A percentile compares a stretch with the other conserved stretches of the same genome.
Evolutionary conservation across 2,329 filamentous ascomycete genomes (phyloP).

Genomic region (Aspergillus tubingensis): DNA sequence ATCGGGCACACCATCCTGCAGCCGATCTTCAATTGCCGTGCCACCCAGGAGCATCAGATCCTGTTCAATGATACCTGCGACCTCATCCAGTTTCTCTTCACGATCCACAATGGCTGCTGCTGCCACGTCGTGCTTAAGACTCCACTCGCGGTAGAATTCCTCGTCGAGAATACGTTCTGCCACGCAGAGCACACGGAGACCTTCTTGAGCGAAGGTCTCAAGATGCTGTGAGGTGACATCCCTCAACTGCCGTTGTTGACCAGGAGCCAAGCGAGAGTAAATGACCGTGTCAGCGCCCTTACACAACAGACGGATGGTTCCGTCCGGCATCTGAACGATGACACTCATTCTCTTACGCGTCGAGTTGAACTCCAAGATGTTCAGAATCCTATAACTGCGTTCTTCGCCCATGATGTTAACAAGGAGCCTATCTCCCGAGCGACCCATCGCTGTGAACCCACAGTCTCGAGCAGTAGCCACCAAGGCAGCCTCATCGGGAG

Average conservation of each 20-base stretch:
- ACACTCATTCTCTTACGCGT: slow-evolving; percentile 9
- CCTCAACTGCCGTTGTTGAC: slow-evolving; percentile 1
- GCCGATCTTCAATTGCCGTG: slow-evolving; percentile 83
- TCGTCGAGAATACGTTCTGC: slow-evolving; percentile 2
- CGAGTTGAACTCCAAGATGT: slow-evolving; percentile 7
- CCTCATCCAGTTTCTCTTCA: slow-evolving; percentile 6
- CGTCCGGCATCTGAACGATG: slow-evolving; percentile 7
- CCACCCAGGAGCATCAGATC: slow-evolving; percentile 1
- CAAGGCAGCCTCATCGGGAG: slow-evolving; percentile 5
- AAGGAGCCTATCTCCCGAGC: slow-evolving; percentile 1
- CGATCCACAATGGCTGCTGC: slow-evolving; percentile 8
- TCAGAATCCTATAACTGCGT: slow-evolving; percentile 4
- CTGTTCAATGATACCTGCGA: slow-evolving; percentile 1
- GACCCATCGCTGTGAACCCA: slow-evolving; percentile 1
- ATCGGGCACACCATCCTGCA: slow-evolving; percentile 6
- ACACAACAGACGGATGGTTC: slow-evolving; percentile 6
- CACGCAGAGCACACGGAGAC: slow-evolving; percentile 6
- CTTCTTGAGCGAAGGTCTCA: slow-evolving; percentile 7
- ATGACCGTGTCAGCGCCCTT: slow-evolving; percentile 5
- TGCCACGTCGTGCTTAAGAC: slow-evolving; percentile 7
- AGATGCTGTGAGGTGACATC: neutral
- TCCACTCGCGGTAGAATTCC: slow-evolving; percentile 3
- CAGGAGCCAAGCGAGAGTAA: slow-evolving; percentile 6
- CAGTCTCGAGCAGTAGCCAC: slow-evolving; percentile 8
- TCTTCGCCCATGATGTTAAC: slow-evolving; percentile 7